Base-by-base conservation (phyloP, 2,329 filamentous ascomycete species). In the Apiospora pterosperma region DNA sequence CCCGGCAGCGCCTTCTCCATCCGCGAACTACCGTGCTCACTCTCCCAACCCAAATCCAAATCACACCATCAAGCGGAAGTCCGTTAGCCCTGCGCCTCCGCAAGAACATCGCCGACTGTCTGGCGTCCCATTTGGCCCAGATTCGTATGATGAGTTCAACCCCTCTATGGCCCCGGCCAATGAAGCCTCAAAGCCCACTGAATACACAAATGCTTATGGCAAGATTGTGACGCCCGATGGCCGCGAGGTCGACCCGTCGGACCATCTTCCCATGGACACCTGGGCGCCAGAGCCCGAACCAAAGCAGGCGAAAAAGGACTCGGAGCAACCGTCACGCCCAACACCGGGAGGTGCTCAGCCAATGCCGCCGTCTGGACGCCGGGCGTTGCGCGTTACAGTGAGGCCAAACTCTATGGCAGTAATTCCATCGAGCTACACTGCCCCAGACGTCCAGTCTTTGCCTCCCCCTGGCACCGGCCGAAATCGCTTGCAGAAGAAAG, bases 211-310 rank as follows among this genome's bases (percentile, higher is more conserved):
- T 62, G 78, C 82, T 0, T 83, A 85, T 62, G 89, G 87, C 10
- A 92, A 92, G 72, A 92, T 94, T 66, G 88, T 93, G 62, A 90
- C 88, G 1, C 84, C 91, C 67, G 90, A 93, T 73, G 92, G 92
- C 7, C 84, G 90, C 63, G 90, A 93, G 71, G 85, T 95, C 63
- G 92, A 95, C 72, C 92, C 92, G 1, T 92, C 90, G 0, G 92
- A 95, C 75, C 91, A 94, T 73, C 81, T 94, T 16, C 92, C 92
- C 0, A 86, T 92, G 74, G 88, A 92, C 63, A 87, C 87, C 1
- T 93, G 90, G 90, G 91, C 91, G 1, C 90, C 91, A 0, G 91
- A 93, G 71, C 91, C 91, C 0, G 89, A 92, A 69, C 83, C 84
- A 25, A 90, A 89, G 72, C 80, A 79, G n/a, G 69, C 70, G 8